Evolutionary conservation across 176 grass and related monocot genomes (phyloP), one percentile per base, ranked within the genome.

Genomic region (Eleusine coracana): DNA sequence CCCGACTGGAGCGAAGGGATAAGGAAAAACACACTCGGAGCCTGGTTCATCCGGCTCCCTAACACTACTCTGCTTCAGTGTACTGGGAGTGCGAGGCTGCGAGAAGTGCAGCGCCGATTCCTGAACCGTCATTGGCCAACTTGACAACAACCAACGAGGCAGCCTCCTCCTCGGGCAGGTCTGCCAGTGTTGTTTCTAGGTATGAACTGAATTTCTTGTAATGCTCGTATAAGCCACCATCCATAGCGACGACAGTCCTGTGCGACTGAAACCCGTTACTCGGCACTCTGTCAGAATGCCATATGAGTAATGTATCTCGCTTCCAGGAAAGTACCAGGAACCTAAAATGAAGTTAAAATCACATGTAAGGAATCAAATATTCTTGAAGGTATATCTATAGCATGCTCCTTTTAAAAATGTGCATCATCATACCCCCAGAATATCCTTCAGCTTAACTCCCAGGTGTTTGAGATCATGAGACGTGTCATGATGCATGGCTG

Each of bases 401-500:
- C 54, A 52, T 27, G 1, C 0, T 74, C 0, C 84, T 75, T 70
- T 75, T 20, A 1, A 74, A 66, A 7, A 77, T 31, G 25, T 73
- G 20, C 15, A 79, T 76, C 46, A 85, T 55, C 64, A 67, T 91
- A 93, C 96, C 92, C 87, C 92, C 8, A 98, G 84, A 38, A 95
- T 79, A 56, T 98, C 92, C 78, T 98, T 98, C 49, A 93, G 90
- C 84, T 93, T 98, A 71, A 87, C 78, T 14, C 83, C 92, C 59
- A 98, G 76, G 66, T 95, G 66, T 56, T 68, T 91, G 36, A 98
- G 92, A 89, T 95, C 92, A 71, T 94, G 84, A 51, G 95, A 89
- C 49, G 92, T 86, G 66, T 98, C 92, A 76, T 95, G 96, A 86
- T 98, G 96, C 92, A 98, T 95, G 36, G 90, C 82, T 61, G 96